These are phyloP conservation scores for Pyrenophora tritici-repentis DNA, from an alignment of 2,329 filamentous ascomycete genomes.

Conservation along the genomic window DNA sequence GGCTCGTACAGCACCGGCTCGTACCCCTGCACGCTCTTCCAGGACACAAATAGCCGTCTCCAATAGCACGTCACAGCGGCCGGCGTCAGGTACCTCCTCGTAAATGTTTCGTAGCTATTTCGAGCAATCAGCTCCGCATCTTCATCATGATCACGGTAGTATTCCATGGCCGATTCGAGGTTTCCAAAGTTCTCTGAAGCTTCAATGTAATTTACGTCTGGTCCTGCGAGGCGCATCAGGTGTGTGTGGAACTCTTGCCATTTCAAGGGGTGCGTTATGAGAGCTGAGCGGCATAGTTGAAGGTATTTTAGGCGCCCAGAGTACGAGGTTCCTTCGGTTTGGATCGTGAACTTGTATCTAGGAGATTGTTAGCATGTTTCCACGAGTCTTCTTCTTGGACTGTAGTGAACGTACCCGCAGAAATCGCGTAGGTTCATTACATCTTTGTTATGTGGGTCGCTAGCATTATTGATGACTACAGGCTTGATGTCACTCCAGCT, in stretches of 20 bases:
- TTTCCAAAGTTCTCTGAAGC: constrained; percentile 39
- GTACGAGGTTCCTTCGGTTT: constrained; percentile 60
- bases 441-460: constrained; percentile 38
- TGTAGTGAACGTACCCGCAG: constrained; percentile 30
- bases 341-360: constrained; percentile 59
- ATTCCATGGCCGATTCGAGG: constrained; percentile 41
- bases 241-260: constrained; percentile 46
- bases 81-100: constrained; percentile 38
- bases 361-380: constrained; percentile 5
- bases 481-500: constrained; percentile 42
- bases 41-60: constrained; percentile 38
- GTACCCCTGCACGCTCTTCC: constrained; percentile 39
- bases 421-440: constrained; percentile 43
- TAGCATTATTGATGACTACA: constrained; percentile 41
- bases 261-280: constrained; percentile 40
- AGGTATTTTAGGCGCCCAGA: constrained; percentile 61
- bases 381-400: neutral
- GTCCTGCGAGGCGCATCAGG: constrained; percentile 37
- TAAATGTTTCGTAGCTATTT: constrained; percentile 41
- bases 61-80: constrained; percentile 45
- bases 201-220: constrained; percentile 42
- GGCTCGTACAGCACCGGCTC: constrained; percentile 34
- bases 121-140: constrained; percentile 38
- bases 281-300: constrained; percentile 53
- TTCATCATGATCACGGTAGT: constrained; percentile 33